Base-by-base conservation (phyloP, 129 eudicot species). In the Centrapalus pauciflorus region DNA sequence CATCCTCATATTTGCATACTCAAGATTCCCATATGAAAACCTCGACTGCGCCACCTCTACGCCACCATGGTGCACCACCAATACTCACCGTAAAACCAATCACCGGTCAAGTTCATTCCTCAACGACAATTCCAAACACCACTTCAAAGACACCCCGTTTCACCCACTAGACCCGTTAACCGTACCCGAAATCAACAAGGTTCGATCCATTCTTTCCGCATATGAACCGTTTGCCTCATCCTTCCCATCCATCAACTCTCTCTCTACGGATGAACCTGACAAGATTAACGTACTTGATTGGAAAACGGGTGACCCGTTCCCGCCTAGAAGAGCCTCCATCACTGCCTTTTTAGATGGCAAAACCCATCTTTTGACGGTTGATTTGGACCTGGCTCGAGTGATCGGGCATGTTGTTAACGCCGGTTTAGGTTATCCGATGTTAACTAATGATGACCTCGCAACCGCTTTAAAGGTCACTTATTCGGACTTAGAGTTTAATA, bases 101-200 rank as follows among this genome's bases (percentile, higher is more conserved):
- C 51, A 63, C 37, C 56, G 67, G 26, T 21, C 72, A 46, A 32
- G 24, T 27, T 55, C 73, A 49, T 29, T 60, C 66, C 29, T 21
- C 46, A 46, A 58, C 45, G 1, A n/a, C 19, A 43, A 35, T 24
- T 11, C 81, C 62, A 5, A 56, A 20, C 69, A 72, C 76, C 62
- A 70, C 69, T 46, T 73, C 35, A 14, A 60, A 19, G 64, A 73
- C 66, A 58, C 68, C 13, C 77, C 88, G 4, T 69, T 17, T 43
- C 85, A 85, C 73, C 88, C 93, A 26, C 81, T 85, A 6, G 93
- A 85, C 75, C 93, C 93, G 7, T 68, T 85, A 24, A 85, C 88
- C 17, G 12, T 74, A 17, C 61, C 71, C 50, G 85, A 85, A 72
- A 69, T 82, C 72, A 74, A 79, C 67, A 63, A 61, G 55, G 76